phyloP scores from a whole-genome alignment of 2,329 filamentous ascomycete species.

The Pseudogymnoascus sp. region DNA sequence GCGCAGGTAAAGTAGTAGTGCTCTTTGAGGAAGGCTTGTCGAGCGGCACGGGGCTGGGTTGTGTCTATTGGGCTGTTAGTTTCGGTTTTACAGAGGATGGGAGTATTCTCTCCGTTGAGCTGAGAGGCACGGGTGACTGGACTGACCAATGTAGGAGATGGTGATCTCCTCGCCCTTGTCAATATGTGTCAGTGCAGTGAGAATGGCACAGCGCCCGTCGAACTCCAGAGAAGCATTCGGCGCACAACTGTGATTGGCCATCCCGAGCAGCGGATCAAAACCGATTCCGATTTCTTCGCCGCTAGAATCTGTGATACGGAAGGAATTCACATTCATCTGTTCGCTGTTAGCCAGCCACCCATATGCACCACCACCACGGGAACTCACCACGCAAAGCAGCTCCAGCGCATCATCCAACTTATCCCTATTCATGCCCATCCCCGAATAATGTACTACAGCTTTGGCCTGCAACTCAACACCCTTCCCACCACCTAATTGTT shows the following conservation, averaged over 20 bases:
- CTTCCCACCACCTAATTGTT: neutral
- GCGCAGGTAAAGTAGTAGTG: constrained; percentile 35
- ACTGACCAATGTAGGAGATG: constrained; percentile 10
- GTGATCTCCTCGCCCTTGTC: constrained; percentile 4
- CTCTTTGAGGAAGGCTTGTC: constrained; percentile 26
- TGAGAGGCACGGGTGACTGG: neutral
- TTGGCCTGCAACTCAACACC: neutral
- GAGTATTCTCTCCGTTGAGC: neutral
- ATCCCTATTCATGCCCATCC: neutral
- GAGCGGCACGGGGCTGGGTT: constrained; percentile 24
- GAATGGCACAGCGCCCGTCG: neutral
- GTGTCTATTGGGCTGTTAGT: constrained; percentile 26
- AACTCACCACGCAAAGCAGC: neutral
- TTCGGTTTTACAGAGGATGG: neutral
- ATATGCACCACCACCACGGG: neutral
- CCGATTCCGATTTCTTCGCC: constrained; percentile 7
- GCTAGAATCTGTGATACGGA: neutral
- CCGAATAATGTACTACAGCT: neutral
- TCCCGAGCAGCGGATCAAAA: constrained; percentile 11
- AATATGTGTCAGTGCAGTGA: constrained; percentile 5
- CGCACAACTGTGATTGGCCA: constrained; percentile 10
- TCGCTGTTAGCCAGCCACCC: neutral
- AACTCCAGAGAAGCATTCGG: constrained; percentile 11
- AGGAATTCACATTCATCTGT: constrained; percentile 12
- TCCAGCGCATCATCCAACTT: neutral